phyloP scores from a whole-genome alignment of 768 basidiomycete genomes.

The Mycena metata region DNA sequence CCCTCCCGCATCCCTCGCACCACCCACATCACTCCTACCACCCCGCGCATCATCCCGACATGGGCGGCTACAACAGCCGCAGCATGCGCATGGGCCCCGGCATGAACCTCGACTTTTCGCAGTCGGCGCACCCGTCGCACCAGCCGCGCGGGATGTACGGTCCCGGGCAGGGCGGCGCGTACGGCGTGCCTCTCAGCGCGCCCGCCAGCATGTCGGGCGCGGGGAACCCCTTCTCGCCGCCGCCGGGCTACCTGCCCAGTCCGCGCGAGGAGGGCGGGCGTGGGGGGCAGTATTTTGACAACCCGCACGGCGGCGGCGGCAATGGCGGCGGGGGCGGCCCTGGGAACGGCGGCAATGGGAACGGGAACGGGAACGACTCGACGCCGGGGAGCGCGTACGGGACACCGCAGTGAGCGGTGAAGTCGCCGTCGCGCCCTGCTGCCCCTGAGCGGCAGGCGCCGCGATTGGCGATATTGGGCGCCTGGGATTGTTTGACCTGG shows the following conservation, averaged over 20 bases:
- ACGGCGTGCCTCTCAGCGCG: constrained; percentile 39
- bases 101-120: constrained; percentile 55
- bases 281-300: constrained; percentile 33
- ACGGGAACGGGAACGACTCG: constrained; percentile 40
- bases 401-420: constrained; percentile 54
- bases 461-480: background rate
- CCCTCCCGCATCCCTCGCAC: constrained; percentile 58
- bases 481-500: background rate
- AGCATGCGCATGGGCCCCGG: constrained; percentile 55
- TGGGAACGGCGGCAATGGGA: constrained; percentile 6
- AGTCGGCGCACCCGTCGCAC: constrained; percentile 33
- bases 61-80: constrained; percentile 39
- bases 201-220: constrained; percentile 32
- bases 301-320: constrained; percentile 11
- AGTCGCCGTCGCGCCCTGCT: background rate
- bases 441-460: constrained; percentile 6
- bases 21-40: constrained; percentile 54
- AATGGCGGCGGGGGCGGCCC: constrained; percentile 6
- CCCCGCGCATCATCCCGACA: constrained; percentile 50
- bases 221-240: constrained; percentile 33
- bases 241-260: constrained; percentile 35
- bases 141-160: constrained; percentile 33
- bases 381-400: constrained; percentile 62
- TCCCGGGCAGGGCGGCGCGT: constrained; percentile 25
- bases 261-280: constrained; percentile 35